Evolutionary conservation across 148 eudicot species (phyloP), one percentile per base, ranked within the genome.

Genomic region (Camellia japonica): DNA sequence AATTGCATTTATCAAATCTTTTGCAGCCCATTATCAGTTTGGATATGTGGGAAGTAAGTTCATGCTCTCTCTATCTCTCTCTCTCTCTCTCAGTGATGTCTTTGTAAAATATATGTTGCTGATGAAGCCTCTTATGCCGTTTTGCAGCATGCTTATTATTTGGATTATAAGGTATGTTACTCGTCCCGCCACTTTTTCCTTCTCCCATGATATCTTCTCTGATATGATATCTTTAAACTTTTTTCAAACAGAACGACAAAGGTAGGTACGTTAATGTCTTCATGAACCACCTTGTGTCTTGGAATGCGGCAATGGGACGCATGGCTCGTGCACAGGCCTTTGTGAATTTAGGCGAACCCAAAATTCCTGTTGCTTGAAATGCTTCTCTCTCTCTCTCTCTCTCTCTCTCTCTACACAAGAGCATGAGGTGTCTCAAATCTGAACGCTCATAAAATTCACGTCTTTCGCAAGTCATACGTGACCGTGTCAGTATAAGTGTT

Each of bases 121-220:
- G 42, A 76, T 71, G 9, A 23, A 20, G 51, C 13, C 46, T 58
- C 0, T 71, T 63, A 81, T 69, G 19, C n/a, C 83, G n/a, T 86
- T 80, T 82, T 88, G 90, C 97, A 95, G 97, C 98, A 95, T 90
- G 93, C 98, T 78, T 95, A 95, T 84, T 95, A 93, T 85, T 83
- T 95, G 93, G 98, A 95, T 86, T 88, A 90, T 80, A 86, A 90
- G 94, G 98, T 95, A 73, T 42, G 80, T 41, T 23, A 15, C 59
- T 30, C 20, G 58, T 72, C 64, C n/a, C 59, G 1, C 41, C 13
- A 43, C 62, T 12, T 43, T 18, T 74, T 51, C 56, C 63, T 78
- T 63, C 73, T 44, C 16, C 23, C 46, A 55, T 59, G 51, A 67
- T 44, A n/a, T 72, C 46, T 60, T 42, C 18, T 75, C 20, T n/a